Evolutionary conservation across 108 stramenopile genomes (phyloP).

Genomic region (Nitzschia palea): DNA sequence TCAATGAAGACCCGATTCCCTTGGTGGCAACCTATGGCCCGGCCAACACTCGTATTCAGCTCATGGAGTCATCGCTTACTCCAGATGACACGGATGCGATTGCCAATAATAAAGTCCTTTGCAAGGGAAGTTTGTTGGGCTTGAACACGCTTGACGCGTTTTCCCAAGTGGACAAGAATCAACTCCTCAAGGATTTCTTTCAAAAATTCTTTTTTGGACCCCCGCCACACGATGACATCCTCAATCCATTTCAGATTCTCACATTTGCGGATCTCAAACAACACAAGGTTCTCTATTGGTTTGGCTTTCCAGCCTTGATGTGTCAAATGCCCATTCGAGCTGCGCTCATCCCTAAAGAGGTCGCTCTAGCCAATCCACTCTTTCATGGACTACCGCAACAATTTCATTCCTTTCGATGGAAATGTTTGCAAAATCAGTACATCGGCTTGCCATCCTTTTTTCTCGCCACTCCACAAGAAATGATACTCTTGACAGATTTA

Average conservation of each 20-base stretch:
- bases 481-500: conserved; percentile 10
- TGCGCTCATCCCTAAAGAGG: not conserved
- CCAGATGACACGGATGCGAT: not conserved
- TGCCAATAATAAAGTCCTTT: conserved; percentile 20
- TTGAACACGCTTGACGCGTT: conserved; percentile 80
- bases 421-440: not conserved
- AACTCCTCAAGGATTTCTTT: conserved; percentile 53
- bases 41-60: conserved; percentile 46
- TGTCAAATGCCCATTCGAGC: conserved; percentile 12
- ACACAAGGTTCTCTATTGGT: conserved; percentile 85
- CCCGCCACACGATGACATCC: conserved; percentile 19
- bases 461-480: conserved; percentile 25
- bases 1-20: conserved; percentile 62
- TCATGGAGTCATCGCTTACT: conserved; percentile 27
- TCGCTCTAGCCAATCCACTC: conserved; percentile 14
- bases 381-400: not conserved
- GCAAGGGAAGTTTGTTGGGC: conserved; percentile 39
- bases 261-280: conserved; percentile 78
- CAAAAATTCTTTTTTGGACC: conserved; percentile 11
- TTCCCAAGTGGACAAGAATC: conserved; percentile 72
- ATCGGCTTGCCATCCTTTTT: conserved; percentile 26
- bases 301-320: conserved; percentile 76
- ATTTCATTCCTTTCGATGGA: conserved; percentile 12
- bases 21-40: conserved; percentile 46
- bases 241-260: conserved; percentile 45